phyloP scores from a whole-genome alignment of 2,329 filamentous ascomycete genomes.

The Didymellaceae sp. region DNA sequence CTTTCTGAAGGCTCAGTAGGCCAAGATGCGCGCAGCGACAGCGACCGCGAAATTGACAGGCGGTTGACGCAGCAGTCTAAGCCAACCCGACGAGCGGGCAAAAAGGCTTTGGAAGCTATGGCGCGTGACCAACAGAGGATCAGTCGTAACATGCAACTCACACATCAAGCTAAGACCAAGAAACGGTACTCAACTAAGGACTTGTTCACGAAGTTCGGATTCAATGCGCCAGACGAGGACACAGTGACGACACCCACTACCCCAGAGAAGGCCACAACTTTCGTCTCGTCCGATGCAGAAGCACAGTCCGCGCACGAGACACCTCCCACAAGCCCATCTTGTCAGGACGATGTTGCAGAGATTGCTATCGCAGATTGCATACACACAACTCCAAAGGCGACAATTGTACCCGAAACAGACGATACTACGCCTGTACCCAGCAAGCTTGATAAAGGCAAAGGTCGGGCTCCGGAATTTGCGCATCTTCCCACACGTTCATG shows the following conservation, averaged over 20 bases:
- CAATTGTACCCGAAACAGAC: conserved; percentile 3
- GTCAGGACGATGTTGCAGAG: conserved; percentile 19
- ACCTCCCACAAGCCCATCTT: conserved; percentile 55
- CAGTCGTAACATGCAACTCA: conserved; percentile 86
- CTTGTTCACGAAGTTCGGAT: conserved; percentile 85
- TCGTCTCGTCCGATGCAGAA: conserved; percentile 70
- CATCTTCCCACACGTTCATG: conserved; percentile 41
- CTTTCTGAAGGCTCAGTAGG: conserved; percentile 24
- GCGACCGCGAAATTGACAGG: conserved; percentile 60
- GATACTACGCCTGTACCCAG: conserved; percentile 18
- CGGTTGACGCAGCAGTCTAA: conserved; percentile 70
- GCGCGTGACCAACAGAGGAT: conserved; percentile 91
- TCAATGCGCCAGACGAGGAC: conserved; percentile 53
- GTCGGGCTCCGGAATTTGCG: conserved; percentile 57
- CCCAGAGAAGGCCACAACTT: conserved; percentile 50
- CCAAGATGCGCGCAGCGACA: conserved; percentile 59
- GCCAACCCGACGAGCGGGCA: conserved; percentile 84
- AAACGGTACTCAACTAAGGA: conserved; percentile 88
- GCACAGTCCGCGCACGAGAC: conserved; percentile 44
- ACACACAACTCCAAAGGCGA: conserved; percentile 8
- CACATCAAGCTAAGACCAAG: conserved; percentile 83
- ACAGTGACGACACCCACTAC: conserved; percentile 24
- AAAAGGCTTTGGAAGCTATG: conserved; percentile 95
- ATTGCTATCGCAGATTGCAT: conserved; percentile 5
- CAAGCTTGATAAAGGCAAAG: conserved; percentile 66